A percentile compares a stretch with the other conserved stretches of the same genome.
Evolutionary conservation across 169 alveolate species (phyloP).

Genomic region (Neospora caninum): DNA sequence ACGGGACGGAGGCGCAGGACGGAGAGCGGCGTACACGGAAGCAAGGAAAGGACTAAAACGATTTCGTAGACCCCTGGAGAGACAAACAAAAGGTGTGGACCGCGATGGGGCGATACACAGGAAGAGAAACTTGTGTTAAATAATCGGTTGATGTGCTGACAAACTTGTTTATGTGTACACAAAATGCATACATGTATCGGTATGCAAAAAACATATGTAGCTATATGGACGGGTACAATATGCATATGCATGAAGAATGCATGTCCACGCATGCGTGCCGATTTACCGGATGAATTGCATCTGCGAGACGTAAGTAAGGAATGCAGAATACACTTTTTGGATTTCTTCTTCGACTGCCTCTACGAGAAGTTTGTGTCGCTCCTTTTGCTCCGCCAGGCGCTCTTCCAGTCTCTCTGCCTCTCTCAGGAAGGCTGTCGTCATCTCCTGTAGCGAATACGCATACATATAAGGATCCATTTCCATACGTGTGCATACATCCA

Average conservation of each 20-base stretch:
- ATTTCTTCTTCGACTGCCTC: neutral
- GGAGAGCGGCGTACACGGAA: too few species aligned
- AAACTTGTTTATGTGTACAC: neutral
- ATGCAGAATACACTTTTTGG: neutral
- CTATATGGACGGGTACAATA: neutral
- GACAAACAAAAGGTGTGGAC: too few species aligned
- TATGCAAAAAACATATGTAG: too few species aligned
- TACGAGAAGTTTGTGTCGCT: neutral
- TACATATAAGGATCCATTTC: neutral
- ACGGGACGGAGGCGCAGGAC: too few species aligned
- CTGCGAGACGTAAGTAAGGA: slow-evolving; percentile 12
- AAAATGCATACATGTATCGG: neutral
- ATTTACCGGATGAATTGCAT: neutral
- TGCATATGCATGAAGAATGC: too few species aligned
- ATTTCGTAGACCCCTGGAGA: too few species aligned
- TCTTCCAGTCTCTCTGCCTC: neutral
- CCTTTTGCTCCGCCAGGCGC: neutral
- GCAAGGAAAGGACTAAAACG: too few species aligned
- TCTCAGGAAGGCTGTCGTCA: neutral
- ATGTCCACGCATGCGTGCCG: too few species aligned
- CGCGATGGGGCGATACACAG: too few species aligned
- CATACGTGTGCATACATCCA: neutral
- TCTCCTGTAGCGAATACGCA: neutral
- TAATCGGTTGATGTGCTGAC: too few species aligned
- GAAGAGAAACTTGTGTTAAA: too few species aligned